A percentile compares a stretch with the other conserved stretches of the same genome.
Evolutionary conservation across 1,139 yeast genomes (phyloP).

Genomic region (Geotrichum bryndzae): DNA sequence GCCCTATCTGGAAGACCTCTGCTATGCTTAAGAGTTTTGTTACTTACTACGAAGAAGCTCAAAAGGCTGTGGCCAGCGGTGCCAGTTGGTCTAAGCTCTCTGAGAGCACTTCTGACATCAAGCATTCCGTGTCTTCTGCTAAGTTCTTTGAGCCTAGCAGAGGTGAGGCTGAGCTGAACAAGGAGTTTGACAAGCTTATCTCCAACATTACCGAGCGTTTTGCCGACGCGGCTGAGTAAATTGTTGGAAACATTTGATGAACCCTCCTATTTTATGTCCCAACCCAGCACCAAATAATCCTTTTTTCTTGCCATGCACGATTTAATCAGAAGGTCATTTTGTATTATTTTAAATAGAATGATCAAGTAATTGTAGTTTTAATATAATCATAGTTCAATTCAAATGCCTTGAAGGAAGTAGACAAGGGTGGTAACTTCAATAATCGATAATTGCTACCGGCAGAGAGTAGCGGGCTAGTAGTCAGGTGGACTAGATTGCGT

Average conservation of each 20-base stretch:
- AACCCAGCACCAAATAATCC: background rate
- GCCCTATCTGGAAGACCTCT: constrained; percentile 98
- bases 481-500: background rate
- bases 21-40: constrained; percentile 97
- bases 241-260: background rate
- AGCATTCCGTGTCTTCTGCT: constrained; percentile 88
- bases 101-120: constrained; percentile 82
- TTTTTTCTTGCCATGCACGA: background rate
- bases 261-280: background rate
- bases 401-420: background rate
- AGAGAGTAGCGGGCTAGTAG: background rate
- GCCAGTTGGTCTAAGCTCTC: constrained; percentile 90
- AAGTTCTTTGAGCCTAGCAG: constrained; percentile 93
- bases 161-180: constrained; percentile 72
- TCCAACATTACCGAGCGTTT: constrained; percentile 78
- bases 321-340: background rate
- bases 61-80: constrained; percentile 90
- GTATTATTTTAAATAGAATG: background rate
- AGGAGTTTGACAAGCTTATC: constrained; percentile 71
- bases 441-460: too few species aligned
- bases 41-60: constrained; percentile 92
- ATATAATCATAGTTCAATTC: background rate
- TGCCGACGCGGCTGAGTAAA: constrained; percentile 88
- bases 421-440: too few species aligned
- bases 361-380: background rate